Evolutionary conservation across 352 stramenopile genomes (phyloP), one percentile per base, ranked within the genome.

Genomic region (Thalassiosira ordinaria): DNA sequence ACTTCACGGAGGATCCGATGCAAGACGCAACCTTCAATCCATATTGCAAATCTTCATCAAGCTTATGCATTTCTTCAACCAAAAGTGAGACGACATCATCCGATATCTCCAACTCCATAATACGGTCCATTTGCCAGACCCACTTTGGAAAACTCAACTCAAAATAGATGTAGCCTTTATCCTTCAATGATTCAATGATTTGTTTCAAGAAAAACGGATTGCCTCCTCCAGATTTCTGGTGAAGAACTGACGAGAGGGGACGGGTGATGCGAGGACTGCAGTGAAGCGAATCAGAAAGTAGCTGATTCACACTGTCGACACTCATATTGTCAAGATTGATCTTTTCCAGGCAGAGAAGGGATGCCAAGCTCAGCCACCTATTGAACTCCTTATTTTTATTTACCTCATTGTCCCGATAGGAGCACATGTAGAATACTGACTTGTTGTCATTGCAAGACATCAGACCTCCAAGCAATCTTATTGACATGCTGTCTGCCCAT

Each of bases 11-110:
- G 9, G 74, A 49, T 37, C 74, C 74, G 9, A 83, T 51, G 49
- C 74, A 83, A 16, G 66, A 72, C n/a, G 63, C 69, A 47, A 76
- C 39, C 46, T 66, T 72, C 22, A 84, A 52, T 49, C 69, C 76
- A n/a, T n/a, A n/a, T n/a, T n/a, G n/a, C 20, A 80, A 16, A 31
- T 72, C 69, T 6, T 8, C 20, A 26, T 67, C 35, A 55, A 84
- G 33, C 27, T 41, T 75, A 16, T 55, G 24, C 61, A 84, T 80
- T 41, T 84, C 53, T 13, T 57, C 33, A 16, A 68, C 65, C 0
- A 84, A 26, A 33, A 84, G 41, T 11, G 20, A 27, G 20, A 84
- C 33, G 2, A 84, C 76, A 63, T 66, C 47, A 29, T 84, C 65
- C 0, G 76, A 56, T 41, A 80, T 67, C 35, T 79, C 56, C 24